Evolutionary conservation across 169 alveolate genomes (phyloP).

Genomic region (Cystoisospora suis): DNA sequence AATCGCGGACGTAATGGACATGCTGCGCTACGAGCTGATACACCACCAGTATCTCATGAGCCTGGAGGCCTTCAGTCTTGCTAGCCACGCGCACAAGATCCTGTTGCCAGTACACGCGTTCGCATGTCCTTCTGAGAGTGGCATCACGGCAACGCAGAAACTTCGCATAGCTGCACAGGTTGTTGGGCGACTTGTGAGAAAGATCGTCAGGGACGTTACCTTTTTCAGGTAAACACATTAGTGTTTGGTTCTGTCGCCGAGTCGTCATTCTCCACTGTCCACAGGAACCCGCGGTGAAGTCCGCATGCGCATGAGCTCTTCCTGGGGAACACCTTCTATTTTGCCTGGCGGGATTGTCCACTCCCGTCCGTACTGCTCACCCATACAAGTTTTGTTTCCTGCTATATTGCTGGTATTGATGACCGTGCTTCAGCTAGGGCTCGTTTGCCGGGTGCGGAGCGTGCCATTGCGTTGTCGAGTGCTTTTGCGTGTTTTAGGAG

Average conservation of each 20-base stretch:
- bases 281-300: no score
- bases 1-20: slow-evolving; percentile 85
- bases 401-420: no score
- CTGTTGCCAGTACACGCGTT: slow-evolving; percentile 12
- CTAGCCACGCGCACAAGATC: background rate
- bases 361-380: no score
- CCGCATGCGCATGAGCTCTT: no score
- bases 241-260: background rate
- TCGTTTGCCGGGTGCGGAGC: no score
- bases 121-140: slow-evolving; percentile 10
- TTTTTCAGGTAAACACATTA: slow-evolving; percentile 46
- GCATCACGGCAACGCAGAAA: slow-evolving; percentile 63
- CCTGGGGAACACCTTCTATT: no score
- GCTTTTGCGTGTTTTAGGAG: slow-evolving; percentile 27
- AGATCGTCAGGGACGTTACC: slow-evolving; percentile 82
- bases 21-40: slow-evolving; percentile 82
- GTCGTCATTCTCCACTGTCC: no score
- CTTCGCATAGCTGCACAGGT: slow-evolving; percentile 81
- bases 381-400: no score
- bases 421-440: no score
- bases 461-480: no score
- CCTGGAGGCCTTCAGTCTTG: background rate
- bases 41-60: slow-evolving; percentile 74
- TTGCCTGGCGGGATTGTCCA: no score
- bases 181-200: slow-evolving; percentile 79